Base-by-base conservation (phyloP, 2,329 filamentous ascomycete species). In the Botrytis tulipae region DNA sequence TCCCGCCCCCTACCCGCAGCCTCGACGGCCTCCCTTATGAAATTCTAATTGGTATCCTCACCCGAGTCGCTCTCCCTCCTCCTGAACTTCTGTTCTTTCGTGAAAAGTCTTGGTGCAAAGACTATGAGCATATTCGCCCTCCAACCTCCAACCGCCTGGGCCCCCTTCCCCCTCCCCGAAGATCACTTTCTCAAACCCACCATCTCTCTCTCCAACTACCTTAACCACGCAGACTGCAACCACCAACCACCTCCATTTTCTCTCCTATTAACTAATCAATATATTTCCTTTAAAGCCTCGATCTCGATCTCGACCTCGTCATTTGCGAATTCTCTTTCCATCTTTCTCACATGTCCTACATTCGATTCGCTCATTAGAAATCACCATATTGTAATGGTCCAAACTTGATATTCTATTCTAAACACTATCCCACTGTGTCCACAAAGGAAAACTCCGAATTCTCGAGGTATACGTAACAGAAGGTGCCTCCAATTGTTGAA, bases 1-100 rank as follows among this genome's bases (percentile, higher is more conserved):
- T 35, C 42, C 37, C 51, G 8, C 9, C 54, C 40, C 3, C n/a
- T 10, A 37, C 40, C 59, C 32, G 46, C 51, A 32, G 16, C 29
- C 46, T 81, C 42, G 77, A 80, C 48, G 76, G 78, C 20, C 76
- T 81, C 10, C 78, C 80, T 14, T 75, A 77, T 6, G 79, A 81
- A 69, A 76, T 81, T 29, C 76, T 78, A 14, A 59, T 62, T 35
- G 77, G 77, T 60, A 79, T 81, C n/a, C 80, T 80, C 65, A 73
- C 74, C 44, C 37, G 74, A 6, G 57, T 75, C 46, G 61, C 69
- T 73, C 62, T 67, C 44, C 73, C 69, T 29, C 73, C 73, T 32
- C 29, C 7, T 16, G 14, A 57, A 18, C 3, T 29, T 32, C 7
- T 6, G 1, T 14, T 12, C n/a, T 57, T 32, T 9, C 16, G 18